Evolutionary conservation across 23 red algal species (phyloP), one percentile per base, ranked within the genome.

Genomic region (Gracilaria caudata): DNA sequence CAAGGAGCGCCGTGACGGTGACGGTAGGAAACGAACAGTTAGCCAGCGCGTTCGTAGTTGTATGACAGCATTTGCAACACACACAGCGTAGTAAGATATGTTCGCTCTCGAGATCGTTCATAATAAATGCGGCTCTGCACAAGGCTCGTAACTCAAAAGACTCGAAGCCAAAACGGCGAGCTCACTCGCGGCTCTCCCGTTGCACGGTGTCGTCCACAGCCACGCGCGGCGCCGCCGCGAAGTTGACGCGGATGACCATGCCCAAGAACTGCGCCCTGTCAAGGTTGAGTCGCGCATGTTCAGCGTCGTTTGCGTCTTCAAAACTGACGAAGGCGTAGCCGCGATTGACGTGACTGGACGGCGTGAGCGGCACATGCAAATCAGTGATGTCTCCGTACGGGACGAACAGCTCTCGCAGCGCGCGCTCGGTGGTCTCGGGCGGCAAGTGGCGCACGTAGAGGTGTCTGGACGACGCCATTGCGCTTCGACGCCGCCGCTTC

Each of bases 271-370:
- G 51, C 1, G 74, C 74, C 44, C 35, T 51, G 40, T 79, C 46
- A 14, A 79, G 40, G 74, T 79, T 79, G 5, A 54, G 36, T 20
- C 25, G n/a, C 4, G 74, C 74, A 23, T 79, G 74, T 7, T 79
- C 26, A 0, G 74, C 74, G 40, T 79, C 74, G 1, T 79, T 5
- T 16, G 30, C 11, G 10, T 51, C 32, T 43, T 79, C 74, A 25
- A 56, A 79, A 25, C 46, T 56, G 36, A 79, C 74, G 40, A 79
- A 79, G 21, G 74, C 74, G 32, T 56, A 79, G 17, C 74, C 74
- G 28, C 74, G 36, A 43, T 57, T 56, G 7, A 12, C 26, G 25
- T 7, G 32, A 11, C 46, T 51, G 39, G 44, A 55, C 10, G 30
- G 39, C 26, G 26, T 38, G 2, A 79, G 51, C 28, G 74, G 74